Evolutionary conservation across 1,139 yeast species (phyloP), one percentile per base, ranked within the genome.

Genomic region (Pichia sp.): DNA sequence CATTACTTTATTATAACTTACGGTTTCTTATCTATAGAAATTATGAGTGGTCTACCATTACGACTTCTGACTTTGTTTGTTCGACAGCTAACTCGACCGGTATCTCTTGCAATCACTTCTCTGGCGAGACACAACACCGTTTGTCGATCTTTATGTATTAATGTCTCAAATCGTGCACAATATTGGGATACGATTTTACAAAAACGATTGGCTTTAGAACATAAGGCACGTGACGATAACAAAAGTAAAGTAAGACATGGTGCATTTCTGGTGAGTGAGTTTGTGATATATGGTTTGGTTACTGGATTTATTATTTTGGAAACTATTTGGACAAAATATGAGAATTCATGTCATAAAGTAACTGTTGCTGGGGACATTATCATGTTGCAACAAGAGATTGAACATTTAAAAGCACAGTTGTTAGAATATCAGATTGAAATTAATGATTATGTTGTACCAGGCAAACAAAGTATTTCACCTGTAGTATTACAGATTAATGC

Each of bases 21-120:
- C n/a, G 15, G 16, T 7, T 13, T 8, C n/a, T 13, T 14, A 30
- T 7, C 32, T 6, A 8, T 9, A 15, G 7, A 11, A 19, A n/a
- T 9, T 4, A 52, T 54, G 60, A 55, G 57, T 42, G 45, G 53
- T 21, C 66, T 86, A 32, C 89, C 93, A 11, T 69, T 86, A 39
- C 87, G 87, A 59, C 65, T 87, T 52, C 78, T 91, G 11, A 75
- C 93, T 30, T 69, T 87, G 45, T 68, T 85, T 45, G 77, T 86
- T 14, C 65, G 93, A 49, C 87, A 94, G 25, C 68, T 86, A 32
- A 82, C 95, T 31, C 84, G 85, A 56, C 96, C 96, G 1, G 73
- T 87, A 36, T 89, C 94, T 11, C 77, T 71, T 46, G 68, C 77
- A 6, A 69, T 87, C 48, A 86, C 84, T 58, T 68, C 76, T 7